Evolutionary conservation across 371 early-diverging fungal species (phyloP), one percentile per base, ranked within the genome.

Genomic region (Capillidium heterosporum): DNA sequence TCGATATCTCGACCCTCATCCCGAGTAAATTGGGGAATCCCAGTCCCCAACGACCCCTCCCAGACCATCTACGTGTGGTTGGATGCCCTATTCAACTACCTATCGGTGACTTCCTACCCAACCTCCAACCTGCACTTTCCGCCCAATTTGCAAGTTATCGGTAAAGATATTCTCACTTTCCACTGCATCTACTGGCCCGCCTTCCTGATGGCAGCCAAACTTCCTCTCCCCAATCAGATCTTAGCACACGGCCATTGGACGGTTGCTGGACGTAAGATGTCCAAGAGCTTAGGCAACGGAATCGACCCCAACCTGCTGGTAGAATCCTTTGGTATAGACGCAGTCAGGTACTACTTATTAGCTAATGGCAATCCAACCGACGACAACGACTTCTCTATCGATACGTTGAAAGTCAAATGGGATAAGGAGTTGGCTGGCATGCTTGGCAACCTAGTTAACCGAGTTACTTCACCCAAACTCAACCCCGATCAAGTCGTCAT

Each of bases 31-130:
- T 96, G 97, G 97, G 97, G 95, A 1, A 85, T 96, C 32, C 81
- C 82, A 1, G 94, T 96, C 1, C 95, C 97, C 0, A 77, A 74
- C 46, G 95, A 95, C 64, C 70, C 78, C 1, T 72, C 76, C 7
- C 97, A 96, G 58, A 85, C 88, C 8, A 80, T 96, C 32, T 96
- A 96, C 63, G 97, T 96, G 17, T 96, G 97, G 97, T 69, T 96
- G 46, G 97, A 96, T 61, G 97, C 97, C 1, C 74, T 96, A 24
- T 77, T 84, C 50, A 94, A 92, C 63, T 96, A 96, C 63, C 65
- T 90, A 24, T 93, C 95, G 0, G 85, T 83, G 0, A 72, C 81
- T 41, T 89, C 89, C 11, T 93, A 79, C 62, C 91, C 92, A 13
- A 80, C 83, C n/a, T n/a, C 82, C 7, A 27, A 57, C 29, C 60